Evolutionary conservation across 306 rosid genomes (phyloP), one percentile per base, ranked within the genome.

Genomic region (Ormosia semicastrata): DNA sequence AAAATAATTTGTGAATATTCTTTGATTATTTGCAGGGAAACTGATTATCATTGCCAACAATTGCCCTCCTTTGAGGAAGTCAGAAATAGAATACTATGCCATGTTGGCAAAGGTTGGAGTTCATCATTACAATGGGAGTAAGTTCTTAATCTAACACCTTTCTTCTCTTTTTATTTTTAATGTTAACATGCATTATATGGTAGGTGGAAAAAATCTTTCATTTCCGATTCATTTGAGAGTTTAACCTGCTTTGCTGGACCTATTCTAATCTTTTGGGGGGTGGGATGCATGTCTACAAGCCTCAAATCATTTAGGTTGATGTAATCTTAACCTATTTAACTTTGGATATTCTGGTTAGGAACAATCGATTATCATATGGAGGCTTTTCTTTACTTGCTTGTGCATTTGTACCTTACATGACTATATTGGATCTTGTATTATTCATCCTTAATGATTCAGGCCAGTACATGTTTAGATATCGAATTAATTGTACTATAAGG

Each of bases 41-140:
- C 71, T 93, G 63, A 82, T 91, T 24, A 93, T 93, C 78, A 91
- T 93, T 82, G 94, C 94, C 41, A 93, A 93, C 82, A 93, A 93
- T 62, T 93, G 98, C 50, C 98, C 94, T 2, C 96, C 97, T 46
- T 84, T 93, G 53, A 76, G 96, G 59, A 93, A 93, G 80, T 93
- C 94, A 0, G 96, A 93, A 74, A 91, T 91, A 0, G 98, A 93
- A 39, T 93, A 93, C 67, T 91, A 93, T 60, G 93, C 98, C 0
- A 93, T 92, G 97, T 86, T 92, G 85, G 94, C 94, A 0, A 92
- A 92, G 84, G 88, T 90, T 81, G 97, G 94, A 70, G 94, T 92
- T 54, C 97, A 92, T n/a, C 94, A 90, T 43, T 90, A 92, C 73
- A 90, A 89, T 12, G 97, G 95, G n/a, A 93, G 97, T 93, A 82